A percentile compares a stretch with the other conserved stretches of the same genome.
These are phyloP conservation scores for Hirsutella thompsonii DNA, from an alignment of 2,329 filamentous ascomycete genomes.

Conservation along the genomic window DNA sequence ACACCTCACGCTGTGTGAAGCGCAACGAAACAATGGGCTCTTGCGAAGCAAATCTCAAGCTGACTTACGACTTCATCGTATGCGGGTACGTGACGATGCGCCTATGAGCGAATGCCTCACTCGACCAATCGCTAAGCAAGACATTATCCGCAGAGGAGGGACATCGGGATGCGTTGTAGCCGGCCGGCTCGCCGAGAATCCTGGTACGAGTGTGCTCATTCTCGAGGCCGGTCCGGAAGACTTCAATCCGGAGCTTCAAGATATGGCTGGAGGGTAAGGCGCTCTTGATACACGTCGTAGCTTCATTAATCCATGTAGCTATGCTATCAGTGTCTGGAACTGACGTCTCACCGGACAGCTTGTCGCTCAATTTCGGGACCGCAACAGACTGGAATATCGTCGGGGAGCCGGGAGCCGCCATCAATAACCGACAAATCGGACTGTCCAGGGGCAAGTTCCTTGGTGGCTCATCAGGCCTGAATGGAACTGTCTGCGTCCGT, in stretches of 20 bases:
- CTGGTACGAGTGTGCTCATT: constrained; percentile 16
- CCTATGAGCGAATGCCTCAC: neutral
- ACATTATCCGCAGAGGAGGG: constrained; percentile 13
- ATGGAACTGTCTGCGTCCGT: constrained; percentile 35
- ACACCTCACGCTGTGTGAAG: neutral
- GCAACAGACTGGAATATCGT: constrained; percentile 39
- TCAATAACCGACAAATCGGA: constrained; percentile 30
- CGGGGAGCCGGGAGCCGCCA: constrained; percentile 22
- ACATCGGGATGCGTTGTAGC: constrained; percentile 24
- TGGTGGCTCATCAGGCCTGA: constrained; percentile 34
- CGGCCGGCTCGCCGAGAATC: constrained; percentile 21
- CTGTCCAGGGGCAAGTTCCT: constrained; percentile 35
- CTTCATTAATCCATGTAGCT: too few relatives aligned
- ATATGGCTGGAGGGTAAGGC: constrained; percentile 35
- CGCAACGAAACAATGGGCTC: neutral
- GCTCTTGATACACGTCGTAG: neutral
- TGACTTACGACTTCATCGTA: constrained; percentile 19
- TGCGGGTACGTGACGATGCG: constrained; percentile 16
- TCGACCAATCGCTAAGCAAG: neutral
- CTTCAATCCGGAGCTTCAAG: constrained; percentile 31
- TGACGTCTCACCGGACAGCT: constrained; percentile 9
- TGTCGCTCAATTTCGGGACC: constrained; percentile 31
- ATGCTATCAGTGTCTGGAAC: too few relatives aligned
- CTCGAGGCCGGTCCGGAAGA: constrained; percentile 25
- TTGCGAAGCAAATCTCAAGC: neutral